Conservation (phyloP, 208 protist species). For the Leishmania lainsoni region DNA sequence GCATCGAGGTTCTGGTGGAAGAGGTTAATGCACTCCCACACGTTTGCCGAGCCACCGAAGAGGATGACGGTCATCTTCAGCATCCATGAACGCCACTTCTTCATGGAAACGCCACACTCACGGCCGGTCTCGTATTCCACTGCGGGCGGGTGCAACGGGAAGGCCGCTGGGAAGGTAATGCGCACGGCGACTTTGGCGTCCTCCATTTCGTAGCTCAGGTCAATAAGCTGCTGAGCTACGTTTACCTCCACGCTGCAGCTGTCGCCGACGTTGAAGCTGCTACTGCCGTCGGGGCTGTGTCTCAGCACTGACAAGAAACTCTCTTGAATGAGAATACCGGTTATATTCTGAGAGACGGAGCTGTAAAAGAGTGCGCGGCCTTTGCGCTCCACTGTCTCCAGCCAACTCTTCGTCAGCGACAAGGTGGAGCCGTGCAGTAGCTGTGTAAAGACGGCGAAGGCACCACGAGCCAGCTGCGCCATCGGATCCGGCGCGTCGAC, state of each 20-base stretch:
- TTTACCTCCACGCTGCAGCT: constrained; percentile 70
- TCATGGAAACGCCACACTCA: constrained; percentile 72
- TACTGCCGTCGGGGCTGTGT: constrained; percentile 64
- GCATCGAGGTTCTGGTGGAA: constrained; percentile 89
- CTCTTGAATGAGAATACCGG: constrained; percentile 72
- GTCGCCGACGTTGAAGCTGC: constrained; percentile 70
- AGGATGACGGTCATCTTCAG: constrained; percentile 89
- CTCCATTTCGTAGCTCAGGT: constrained; percentile 84
- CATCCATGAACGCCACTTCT: constrained; percentile 89
- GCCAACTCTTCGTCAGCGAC: constrained; percentile 66
- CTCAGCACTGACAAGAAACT: constrained; percentile 69
- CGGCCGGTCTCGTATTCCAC: constrained; percentile 62
- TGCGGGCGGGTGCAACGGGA: constrained; percentile 65
- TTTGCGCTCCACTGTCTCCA: constrained; percentile 83
- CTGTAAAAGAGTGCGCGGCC: constrained; percentile 60
- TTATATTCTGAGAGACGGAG: constrained; percentile 77
- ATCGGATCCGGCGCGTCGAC: constrained; percentile 48
- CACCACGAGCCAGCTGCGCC: constrained; percentile 76
- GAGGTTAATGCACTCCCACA: constrained; percentile 90
- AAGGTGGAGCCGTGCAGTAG: constrained; percentile 69
- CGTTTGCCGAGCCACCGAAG: constrained; percentile 69
- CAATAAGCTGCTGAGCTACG: constrained; percentile 52
- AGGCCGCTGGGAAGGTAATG: constrained; percentile 72
- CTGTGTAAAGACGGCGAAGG: constrained; percentile 71
- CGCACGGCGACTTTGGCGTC: constrained; percentile 72